phyloP scores from a whole-genome alignment of 2,329 filamentous ascomycete species.

The Fusarium agapanthi region DNA sequence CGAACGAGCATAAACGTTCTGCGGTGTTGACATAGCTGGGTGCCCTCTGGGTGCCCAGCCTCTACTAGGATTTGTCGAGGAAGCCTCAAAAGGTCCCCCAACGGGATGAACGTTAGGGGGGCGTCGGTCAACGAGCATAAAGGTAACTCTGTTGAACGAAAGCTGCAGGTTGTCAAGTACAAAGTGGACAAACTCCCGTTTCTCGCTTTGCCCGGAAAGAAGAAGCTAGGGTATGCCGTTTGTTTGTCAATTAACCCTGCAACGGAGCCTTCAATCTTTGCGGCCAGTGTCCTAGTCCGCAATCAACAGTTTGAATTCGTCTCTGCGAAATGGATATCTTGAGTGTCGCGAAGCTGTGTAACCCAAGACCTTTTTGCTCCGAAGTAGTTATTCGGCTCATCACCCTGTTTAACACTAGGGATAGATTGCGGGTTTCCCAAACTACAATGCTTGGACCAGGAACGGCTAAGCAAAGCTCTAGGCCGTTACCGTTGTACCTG shows the following conservation, averaged over 20 bases:
- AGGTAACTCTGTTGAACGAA: constrained; percentile 34
- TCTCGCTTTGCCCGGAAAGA: constrained; percentile 21
- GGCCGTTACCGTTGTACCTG: constrained; percentile 11
- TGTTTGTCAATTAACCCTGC: constrained; percentile 35
- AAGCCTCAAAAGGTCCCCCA: constrained; percentile 31
- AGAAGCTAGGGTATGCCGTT: constrained; percentile 25
- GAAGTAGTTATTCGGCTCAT: constrained; percentile 30
- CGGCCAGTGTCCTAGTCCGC: constrained; percentile 21
- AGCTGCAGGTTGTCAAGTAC: constrained; percentile 32
- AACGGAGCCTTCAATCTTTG: constrained; percentile 21
- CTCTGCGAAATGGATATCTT: constrained; percentile 27
- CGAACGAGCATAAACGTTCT: constrained; percentile 68
- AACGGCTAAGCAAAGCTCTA: constrained; percentile 13
- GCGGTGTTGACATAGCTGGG: constrained; percentile 59
- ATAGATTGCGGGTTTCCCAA: constrained; percentile 27
- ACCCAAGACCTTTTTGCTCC: constrained; percentile 32
- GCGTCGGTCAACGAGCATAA: constrained; percentile 39
- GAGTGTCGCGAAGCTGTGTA: constrained; percentile 34
- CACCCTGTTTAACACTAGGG: constrained; percentile 30
- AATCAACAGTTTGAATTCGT: constrained; percentile 26
- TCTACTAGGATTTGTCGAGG: constrained; percentile 21
- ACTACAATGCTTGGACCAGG: constrained; percentile 22
- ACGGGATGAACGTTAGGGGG: constrained; percentile 25
- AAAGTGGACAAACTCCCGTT: constrained; percentile 21
- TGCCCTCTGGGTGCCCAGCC: constrained; percentile 25